Conservation (phyloP, 2,329 filamentous ascomycete genomes). For the Diplodia corticola region DNA sequence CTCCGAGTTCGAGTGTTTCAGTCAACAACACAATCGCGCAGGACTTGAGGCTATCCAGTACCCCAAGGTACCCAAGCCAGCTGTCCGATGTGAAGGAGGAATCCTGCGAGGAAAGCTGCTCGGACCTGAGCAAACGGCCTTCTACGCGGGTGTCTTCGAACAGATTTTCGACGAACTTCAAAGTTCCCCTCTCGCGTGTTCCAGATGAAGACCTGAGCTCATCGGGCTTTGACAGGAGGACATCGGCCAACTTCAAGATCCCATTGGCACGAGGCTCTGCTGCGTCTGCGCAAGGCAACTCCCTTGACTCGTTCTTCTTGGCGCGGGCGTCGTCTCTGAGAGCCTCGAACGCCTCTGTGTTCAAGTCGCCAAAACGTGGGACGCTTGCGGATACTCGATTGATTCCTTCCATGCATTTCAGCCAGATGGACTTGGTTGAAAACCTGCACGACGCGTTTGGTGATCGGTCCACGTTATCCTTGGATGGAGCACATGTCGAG, state of each 20-base stretch:
- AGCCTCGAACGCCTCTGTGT: conserved; percentile 8
- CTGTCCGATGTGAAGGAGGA: conserved; percentile 52
- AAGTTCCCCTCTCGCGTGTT: conserved; percentile 27
- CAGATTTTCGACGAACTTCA: conserved; percentile 30
- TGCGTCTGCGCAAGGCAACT: neutral
- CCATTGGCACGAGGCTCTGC: conserved; percentile 19
- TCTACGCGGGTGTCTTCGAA: conserved; percentile 40
- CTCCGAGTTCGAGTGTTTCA: neutral
- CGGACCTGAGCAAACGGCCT: conserved; percentile 18
- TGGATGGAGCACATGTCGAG: conserved; percentile 27
- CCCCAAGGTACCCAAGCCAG: conserved; percentile 38
- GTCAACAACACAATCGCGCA: conserved; percentile 28
- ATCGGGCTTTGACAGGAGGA: conserved; percentile 1
- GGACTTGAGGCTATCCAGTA: conserved; percentile 34
- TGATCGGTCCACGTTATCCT: conserved; percentile 26
- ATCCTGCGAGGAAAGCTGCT: conserved; percentile 44
- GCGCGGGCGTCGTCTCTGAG: conserved; percentile 1
- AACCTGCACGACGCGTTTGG: conserved; percentile 48
- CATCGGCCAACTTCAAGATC: conserved; percentile 27
- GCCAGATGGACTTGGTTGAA: conserved; percentile 47
- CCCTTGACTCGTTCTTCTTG: conserved; percentile 11
- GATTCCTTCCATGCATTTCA: conserved; percentile 52
- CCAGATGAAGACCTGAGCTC: conserved; percentile 4
- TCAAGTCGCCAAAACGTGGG: conserved; percentile 1
- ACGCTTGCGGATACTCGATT: conserved; percentile 35